Percentiles rank a stretch among this genome's conserved stretches.
Conservation (phyloP, 2,329 filamentous ascomycete genomes). For the Trichoderma sp. region DNA sequence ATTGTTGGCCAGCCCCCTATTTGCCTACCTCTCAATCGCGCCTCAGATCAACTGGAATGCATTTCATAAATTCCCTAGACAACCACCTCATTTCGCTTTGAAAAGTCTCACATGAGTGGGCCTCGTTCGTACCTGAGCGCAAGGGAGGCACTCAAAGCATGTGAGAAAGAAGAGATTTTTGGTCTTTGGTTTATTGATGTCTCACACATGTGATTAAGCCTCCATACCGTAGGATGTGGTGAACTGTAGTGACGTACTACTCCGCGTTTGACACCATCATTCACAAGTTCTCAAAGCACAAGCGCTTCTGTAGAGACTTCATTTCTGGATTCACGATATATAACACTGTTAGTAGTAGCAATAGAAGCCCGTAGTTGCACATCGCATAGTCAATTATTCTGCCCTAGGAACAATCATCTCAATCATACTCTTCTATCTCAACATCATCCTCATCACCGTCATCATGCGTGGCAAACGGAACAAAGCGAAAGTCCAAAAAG, state of each 20-base stretch:
- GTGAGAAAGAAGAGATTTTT: conserved; percentile 11
- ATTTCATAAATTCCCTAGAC: conserved; percentile 12
- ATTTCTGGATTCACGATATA: background rate
- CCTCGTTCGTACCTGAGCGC: background rate
- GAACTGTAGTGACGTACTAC: background rate
- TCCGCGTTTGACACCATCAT: background rate
- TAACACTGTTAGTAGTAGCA: background rate
- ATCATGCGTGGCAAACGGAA: conserved; percentile 68
- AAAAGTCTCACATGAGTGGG: conserved; percentile 15
- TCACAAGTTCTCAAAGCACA: background rate
- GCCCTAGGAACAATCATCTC: background rate
- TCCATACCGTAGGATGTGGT: background rate
- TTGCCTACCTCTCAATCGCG: background rate
- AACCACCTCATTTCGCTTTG: conserved; percentile 17
- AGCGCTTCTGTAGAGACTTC: background rate
- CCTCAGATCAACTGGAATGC: background rate
- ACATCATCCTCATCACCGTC: conserved; percentile 38
- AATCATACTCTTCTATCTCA: conserved; percentile 6
- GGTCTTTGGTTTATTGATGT: conserved; percentile 16
- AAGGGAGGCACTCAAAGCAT: conserved; percentile 17
- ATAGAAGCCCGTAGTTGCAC: background rate
- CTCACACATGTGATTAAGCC: conserved; percentile 18
- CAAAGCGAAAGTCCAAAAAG: conserved; percentile 82
- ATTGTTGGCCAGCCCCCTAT: background rate
- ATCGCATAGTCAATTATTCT: background rate